Evolutionary conservation across 2,329 filamentous ascomycete genomes (phyloP).

Genomic region (Aspergillus flavus): DNA sequence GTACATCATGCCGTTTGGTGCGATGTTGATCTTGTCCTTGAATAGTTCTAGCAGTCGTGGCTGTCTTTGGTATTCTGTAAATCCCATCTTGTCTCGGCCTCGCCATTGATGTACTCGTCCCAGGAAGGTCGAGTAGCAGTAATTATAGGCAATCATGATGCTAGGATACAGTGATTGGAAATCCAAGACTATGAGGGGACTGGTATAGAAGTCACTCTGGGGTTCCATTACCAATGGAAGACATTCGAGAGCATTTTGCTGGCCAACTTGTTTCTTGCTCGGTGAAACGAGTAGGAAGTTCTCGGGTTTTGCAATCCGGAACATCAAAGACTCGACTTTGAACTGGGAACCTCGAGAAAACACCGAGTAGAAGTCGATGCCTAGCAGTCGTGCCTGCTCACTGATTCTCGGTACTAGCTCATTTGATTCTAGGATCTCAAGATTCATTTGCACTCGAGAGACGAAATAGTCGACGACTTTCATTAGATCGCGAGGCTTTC

Average conservation of each 20-base stretch:
- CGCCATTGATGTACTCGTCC: conserved; percentile 85
- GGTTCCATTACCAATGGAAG: conserved; percentile 97
- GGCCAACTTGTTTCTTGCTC: conserved; percentile 85
- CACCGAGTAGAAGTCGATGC: conserved; percentile 95
- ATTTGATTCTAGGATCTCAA: conserved; percentile 90
- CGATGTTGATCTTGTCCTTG: conserved; percentile 84
- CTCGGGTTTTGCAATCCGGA: conserved; percentile 95
- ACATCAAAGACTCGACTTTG: conserved; percentile 99
- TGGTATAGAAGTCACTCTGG: conserved; percentile 89
- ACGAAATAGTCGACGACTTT: conserved; percentile 80
- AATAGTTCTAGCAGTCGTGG: conserved; percentile 74
- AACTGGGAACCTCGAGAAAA: conserved; percentile 95
- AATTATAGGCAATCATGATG: conserved; percentile 99
- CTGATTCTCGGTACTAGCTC: conserved; percentile 87
- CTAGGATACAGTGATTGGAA: conserved; percentile 97
- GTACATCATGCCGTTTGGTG: conserved; percentile 97
- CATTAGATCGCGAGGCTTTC: conserved; percentile 67
- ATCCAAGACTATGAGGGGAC: conserved; percentile 86
- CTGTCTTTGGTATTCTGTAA: conserved; percentile 80
- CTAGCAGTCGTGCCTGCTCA: conserved; percentile 89
- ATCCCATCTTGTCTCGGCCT: conserved; percentile 93
- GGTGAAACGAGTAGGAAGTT: conserved; percentile 90
- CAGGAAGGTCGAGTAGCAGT: conserved; percentile 96
- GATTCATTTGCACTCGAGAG: conserved; percentile 73
- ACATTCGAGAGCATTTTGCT: conserved; percentile 92